These are phyloP conservation scores for Circinella minor DNA, from an alignment of 371 early-diverging fungal species.

Conservation along the genomic window DNA sequence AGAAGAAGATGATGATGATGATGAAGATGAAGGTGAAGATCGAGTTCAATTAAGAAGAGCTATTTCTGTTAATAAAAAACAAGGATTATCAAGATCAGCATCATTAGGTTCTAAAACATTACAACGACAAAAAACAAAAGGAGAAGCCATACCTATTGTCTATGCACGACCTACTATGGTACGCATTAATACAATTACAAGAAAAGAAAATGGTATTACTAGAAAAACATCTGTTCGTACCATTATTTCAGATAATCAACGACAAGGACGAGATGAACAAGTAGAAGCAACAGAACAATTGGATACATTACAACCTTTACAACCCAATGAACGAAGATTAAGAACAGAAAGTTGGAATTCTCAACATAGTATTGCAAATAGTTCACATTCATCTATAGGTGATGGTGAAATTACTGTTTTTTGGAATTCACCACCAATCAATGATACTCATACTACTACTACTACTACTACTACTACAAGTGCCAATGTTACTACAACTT, in stretches of 20 bases:
- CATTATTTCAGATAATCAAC: conserved; percentile 1
- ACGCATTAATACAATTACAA: conserved; percentile 28
- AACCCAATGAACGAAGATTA: neutral
- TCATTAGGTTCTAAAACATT: conserved; percentile 7
- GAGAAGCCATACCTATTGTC: conserved; percentile 12
- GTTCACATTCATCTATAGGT: conserved; percentile 26
- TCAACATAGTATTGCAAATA: conserved; percentile 24
- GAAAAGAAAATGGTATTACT: conserved; percentile 22
- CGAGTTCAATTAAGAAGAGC: conserved; percentile 27
- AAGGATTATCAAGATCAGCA: conserved; percentile 19
- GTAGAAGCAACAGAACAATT: too few species aligned
- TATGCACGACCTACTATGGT: conserved; percentile 35
- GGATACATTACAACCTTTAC: neutral
- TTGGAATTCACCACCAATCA: conserved; percentile 22
- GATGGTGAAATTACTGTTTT: conserved; percentile 47
- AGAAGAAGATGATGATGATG: conserved; percentile 7
- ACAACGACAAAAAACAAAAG: neutral
- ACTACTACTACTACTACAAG: neutral
- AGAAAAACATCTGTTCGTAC: conserved; percentile 35
- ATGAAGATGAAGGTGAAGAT: conserved; percentile 11
- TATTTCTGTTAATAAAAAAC: conserved; percentile 32
- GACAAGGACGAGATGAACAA: neutral
- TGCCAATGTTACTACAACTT: neutral
- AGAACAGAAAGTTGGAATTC: conserved; percentile 21
- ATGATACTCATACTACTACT: neutral